These are phyloP conservation scores for Wolfiporia cocos DNA, from an alignment of 1,284 basidiomycete genomes.

Conservation along the genomic window DNA sequence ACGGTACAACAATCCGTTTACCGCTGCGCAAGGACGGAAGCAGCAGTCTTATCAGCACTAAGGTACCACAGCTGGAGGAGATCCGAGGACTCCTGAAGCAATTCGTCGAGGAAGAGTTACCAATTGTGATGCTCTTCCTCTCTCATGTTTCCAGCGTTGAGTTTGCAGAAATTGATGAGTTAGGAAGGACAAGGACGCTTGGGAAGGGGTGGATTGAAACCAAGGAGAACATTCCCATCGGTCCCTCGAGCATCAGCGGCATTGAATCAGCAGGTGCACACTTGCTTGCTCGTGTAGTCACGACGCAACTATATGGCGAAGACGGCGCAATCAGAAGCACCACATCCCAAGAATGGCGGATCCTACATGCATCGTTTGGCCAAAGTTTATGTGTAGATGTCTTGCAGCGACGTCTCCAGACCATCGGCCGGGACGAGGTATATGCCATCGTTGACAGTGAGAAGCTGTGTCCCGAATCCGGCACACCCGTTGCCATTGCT, in stretches of 20 bases:
- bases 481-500: constrained; percentile 30
- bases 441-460: constrained; percentile 24
- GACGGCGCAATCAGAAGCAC: neutral
- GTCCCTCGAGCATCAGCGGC: constrained; percentile 1
- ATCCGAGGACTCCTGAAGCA: constrained; percentile 32
- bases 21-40: constrained; percentile 30
- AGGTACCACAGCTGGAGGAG: constrained; percentile 24
- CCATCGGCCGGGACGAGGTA: constrained; percentile 13
- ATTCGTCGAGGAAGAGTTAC: constrained; percentile 37
- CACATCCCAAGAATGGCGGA: constrained; percentile 16
- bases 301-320: constrained; percentile 1
- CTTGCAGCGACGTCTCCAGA: constrained; percentile 19
- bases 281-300: neutral
- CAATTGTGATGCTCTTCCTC: constrained; percentile 39
- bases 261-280: neutral
- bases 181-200: constrained; percentile 16
- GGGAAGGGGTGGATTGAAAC: constrained; percentile 11
- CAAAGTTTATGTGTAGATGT: constrained; percentile 16
- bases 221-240: too few species aligned
- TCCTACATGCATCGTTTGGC: constrained; percentile 23
- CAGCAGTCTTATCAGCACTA: constrained; percentile 29
- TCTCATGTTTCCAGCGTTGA: constrained; percentile 32
- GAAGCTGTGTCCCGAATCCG: constrained; percentile 29
- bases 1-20: constrained; percentile 39
- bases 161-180: constrained; percentile 28